These are phyloP conservation scores for Bryum argenteum DNA, from an alignment of 225 moss, liverwort and hornwort species.

Conservation along the genomic window DNA sequence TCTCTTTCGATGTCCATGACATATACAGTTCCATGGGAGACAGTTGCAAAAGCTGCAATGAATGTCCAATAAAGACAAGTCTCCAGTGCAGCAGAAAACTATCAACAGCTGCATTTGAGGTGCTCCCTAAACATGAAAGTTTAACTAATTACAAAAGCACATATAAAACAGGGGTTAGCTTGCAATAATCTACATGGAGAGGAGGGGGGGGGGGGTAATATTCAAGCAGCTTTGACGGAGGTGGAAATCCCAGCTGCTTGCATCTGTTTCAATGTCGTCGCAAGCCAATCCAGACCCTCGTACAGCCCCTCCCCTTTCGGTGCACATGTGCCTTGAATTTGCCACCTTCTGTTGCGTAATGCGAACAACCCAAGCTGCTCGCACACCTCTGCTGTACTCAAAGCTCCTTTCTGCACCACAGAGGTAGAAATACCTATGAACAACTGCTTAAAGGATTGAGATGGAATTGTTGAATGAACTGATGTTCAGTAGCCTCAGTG, in stretches of 20 bases:
- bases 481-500: too few species aligned
- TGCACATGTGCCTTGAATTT: slow-evolving; percentile 92
- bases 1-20: slow-evolving; percentile 2
- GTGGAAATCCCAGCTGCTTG: slow-evolving; percentile 85
- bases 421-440: background rate
- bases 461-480: too few species aligned
- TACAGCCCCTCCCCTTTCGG: slow-evolving; percentile 92
- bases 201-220: background rate
- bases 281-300: slow-evolving; percentile 92
- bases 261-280: slow-evolving; percentile 86
- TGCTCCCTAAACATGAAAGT: slow-evolving; percentile 10
- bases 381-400: slow-evolving; percentile 86
- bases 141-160: slow-evolving; percentile 37
- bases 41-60: slow-evolving; percentile 28
- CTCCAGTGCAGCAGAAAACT: slow-evolving; percentile 22
- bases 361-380: slow-evolving; percentile 77
- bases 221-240: slow-evolving; percentile 67
- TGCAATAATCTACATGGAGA: slow-evolving; percentile 21
- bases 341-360: slow-evolving; percentile 82
- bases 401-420: slow-evolving; percentile 72
- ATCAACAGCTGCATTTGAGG: background rate
- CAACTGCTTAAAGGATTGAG: too few species aligned
- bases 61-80: slow-evolving; percentile 28
- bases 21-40: slow-evolving; percentile 13
- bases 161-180: slow-evolving; percentile 24